Base-by-base conservation (phyloP, 2,329 filamentous ascomycete species). In the Talaromyces pinophilus region DNA sequence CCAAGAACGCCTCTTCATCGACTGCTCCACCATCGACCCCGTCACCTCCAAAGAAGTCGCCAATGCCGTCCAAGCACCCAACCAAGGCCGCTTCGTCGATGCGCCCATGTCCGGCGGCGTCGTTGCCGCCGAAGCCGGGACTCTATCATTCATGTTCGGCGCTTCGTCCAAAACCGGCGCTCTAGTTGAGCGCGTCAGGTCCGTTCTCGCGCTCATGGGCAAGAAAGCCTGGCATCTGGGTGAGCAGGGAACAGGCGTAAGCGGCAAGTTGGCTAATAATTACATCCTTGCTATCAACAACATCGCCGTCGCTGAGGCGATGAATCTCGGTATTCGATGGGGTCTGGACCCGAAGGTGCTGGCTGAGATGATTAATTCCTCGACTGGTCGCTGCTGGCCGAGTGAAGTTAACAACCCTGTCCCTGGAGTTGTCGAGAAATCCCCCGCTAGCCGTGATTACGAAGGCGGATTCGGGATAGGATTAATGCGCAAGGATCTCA, bases 51-150 rank as follows among this genome's bases (percentile, higher is more conserved):
- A 87, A 46, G 85, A 88, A 70, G 90, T 98, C 5, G 92, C 93
- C 25, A 83, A 88, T 68, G 84, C 85, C 28, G 89, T 96, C 1
- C 86, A 83, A 66, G 85, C 86, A 5, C 87, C 87, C 0, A 83
- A 86, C 1, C 86, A 90, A 75, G 92, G 92, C 63, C 85, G 84
- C 62, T 97, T 98, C 74, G 89, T 97, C 67, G 95, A 99, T 76
- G 94, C 95, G 2, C 95, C 95, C 54, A 97, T 99, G 90, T 98
- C 94, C 0, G 95, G 95, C 59, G 95, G 95, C 61, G 93, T 97
- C 0, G 92, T 98, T 5, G 95, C 94, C 52, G 95, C 95, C 11
- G 84, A 88, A 5, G 92, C 92, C 13, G 95, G 91, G 40, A 93
- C 92, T 0, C 83, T 99, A 66, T 97, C 93, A 0, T 99, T 99